Conservation (phyloP, 164 flowering plant species). For the Dillenia turbinata region DNA sequence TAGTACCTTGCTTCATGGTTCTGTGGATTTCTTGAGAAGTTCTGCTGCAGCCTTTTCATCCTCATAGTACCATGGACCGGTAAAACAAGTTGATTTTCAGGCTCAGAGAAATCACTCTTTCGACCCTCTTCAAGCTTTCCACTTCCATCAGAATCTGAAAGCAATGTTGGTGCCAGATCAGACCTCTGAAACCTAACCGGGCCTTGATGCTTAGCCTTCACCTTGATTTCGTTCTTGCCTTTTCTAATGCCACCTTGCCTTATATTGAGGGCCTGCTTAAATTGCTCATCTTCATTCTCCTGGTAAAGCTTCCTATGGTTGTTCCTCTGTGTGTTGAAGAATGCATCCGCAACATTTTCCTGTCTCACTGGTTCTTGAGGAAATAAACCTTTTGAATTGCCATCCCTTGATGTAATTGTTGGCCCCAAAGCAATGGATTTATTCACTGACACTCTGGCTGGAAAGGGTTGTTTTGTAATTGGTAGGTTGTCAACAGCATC, state of each 20-base stretch:
- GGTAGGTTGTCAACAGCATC: slow-evolving; percentile 44
- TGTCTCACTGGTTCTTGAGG: slow-evolving; percentile 32
- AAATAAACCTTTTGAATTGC: slow-evolving; percentile 15
- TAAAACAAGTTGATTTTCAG: slow-evolving; percentile 47
- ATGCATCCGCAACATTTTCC: slow-evolving; percentile 35
- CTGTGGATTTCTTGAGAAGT: slow-evolving; percentile 44
- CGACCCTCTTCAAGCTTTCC: slow-evolving; percentile 37
- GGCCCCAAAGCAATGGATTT: slow-evolving; percentile 38
- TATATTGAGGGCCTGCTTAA: slow-evolving; percentile 51
- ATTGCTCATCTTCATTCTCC: slow-evolving; percentile 61
- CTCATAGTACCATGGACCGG: slow-evolving; percentile 20
- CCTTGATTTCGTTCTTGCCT: slow-evolving; percentile 44
- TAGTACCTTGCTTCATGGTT: slow-evolving; percentile 53
- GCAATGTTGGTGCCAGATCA: slow-evolving; percentile 24
- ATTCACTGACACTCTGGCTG: slow-evolving; percentile 40
- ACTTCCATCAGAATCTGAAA: slow-evolving; percentile 29
- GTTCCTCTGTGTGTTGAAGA: slow-evolving; percentile 28
- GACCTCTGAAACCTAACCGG: slow-evolving; percentile 37
- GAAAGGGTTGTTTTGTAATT: slow-evolving; percentile 33
- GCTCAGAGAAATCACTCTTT: slow-evolving; percentile 46
- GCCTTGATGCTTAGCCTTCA: slow-evolving; percentile 40
- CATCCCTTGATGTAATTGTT: slow-evolving; percentile 20
- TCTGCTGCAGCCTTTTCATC: slow-evolving; percentile 34
- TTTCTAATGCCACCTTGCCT: slow-evolving; percentile 71
- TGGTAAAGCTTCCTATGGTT: slow-evolving; percentile 29